Evolutionary conservation across 1,284 basidiomycete species (phyloP), one percentile per base, ranked within the genome.

Genomic region (Tilletia caries): DNA sequence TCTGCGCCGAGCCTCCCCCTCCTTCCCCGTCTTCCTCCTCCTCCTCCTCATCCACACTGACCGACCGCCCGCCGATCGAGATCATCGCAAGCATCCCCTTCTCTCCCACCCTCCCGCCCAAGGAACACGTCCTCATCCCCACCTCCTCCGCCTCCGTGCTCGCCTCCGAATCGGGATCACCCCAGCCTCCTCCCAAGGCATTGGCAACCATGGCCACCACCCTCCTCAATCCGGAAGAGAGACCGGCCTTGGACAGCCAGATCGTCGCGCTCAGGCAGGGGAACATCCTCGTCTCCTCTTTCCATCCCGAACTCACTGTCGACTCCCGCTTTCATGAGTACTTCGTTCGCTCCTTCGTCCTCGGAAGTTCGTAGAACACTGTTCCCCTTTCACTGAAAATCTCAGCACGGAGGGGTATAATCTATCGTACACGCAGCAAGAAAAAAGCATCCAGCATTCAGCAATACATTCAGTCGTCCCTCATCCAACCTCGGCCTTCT

Each of bases 301-400:
- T 98, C 86, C 95, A 98, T 81, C 95, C 95, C 0, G 95, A 98
- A 84, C 86, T 98, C 58, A 95, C 92, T 20, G 87, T 87, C 46
- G 95, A 98, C 82, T 86, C 88, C 69, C 88, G 95, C 43, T 91
- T 97, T 79, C 95, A 97, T 82, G 90, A 94, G 74, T 93, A 91
- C 79, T 94, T 93, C 77, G 86, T 93, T 41, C 86, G 86, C 67
- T 86, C 50, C 6, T 52, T 66, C 50, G 68, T 70, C 18, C 32
- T 71, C 37, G n/a, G n/a, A n/a, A n/a, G n/a, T n/a, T n/a, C n/a
- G n/a, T n/a, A n/a, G n/a, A n/a, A n/a, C n/a, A n/a, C n/a, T n/a
- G n/a, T n/a, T n/a, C n/a, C n/a, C n/a, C n/a, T n/a, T n/a, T n/a
- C n/a, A n/a, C n/a, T n/a, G n/a, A n/a, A n/a, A n/a, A n/a, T n/a